phyloP scores from a whole-genome alignment of 2,329 filamentous ascomycete genomes.

The Botrytis hyacinthi region DNA sequence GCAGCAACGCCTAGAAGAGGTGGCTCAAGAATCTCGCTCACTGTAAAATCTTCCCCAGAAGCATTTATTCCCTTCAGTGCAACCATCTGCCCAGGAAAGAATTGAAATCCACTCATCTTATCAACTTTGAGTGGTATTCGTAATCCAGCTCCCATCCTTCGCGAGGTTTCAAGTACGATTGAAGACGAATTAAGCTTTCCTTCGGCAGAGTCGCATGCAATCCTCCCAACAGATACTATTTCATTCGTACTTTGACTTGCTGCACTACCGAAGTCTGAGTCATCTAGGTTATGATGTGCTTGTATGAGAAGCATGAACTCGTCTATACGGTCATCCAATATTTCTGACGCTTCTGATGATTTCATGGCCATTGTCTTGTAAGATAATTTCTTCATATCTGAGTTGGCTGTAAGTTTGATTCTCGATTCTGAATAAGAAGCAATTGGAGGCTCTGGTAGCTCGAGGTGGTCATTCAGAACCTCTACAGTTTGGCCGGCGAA shows the following conservation, averaged over 20 bases:
- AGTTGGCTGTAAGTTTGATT: conserved; percentile 80
- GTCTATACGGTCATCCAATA: conserved; percentile 92
- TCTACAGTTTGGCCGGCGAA: conserved; percentile 83
- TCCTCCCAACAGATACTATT: conserved; percentile 85
- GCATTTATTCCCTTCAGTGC: conserved; percentile 84
- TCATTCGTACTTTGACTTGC: conserved; percentile 81
- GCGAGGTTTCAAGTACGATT: conserved; percentile 82
- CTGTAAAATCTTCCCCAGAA: conserved; percentile 78
- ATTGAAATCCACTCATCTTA: conserved; percentile 66
- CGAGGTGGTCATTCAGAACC: conserved; percentile 74
- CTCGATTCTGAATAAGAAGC: conserved; percentile 72
- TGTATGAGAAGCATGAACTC: conserved; percentile 76
- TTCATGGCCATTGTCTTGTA: conserved; percentile 97
- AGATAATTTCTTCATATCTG: conserved; percentile 83
- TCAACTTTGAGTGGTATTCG: conserved; percentile 78
- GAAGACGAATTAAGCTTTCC: conserved; percentile 84
- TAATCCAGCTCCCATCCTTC: conserved; percentile 77
- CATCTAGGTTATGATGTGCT: conserved; percentile 71
- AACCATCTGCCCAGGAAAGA: conserved; percentile 94
- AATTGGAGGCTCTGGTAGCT: conserved; percentile 64
- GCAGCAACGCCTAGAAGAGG: conserved; percentile 75
- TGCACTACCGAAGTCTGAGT: conserved; percentile 82
- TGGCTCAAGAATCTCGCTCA: conserved; percentile 70
- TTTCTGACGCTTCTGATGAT: conserved; percentile 84
- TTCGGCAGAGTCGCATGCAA: conserved; percentile 83